Evolutionary conservation across 2,329 filamentous ascomycete species (phyloP), one percentile per base, ranked within the genome.

Genomic region (Xylariaceae sp.): DNA sequence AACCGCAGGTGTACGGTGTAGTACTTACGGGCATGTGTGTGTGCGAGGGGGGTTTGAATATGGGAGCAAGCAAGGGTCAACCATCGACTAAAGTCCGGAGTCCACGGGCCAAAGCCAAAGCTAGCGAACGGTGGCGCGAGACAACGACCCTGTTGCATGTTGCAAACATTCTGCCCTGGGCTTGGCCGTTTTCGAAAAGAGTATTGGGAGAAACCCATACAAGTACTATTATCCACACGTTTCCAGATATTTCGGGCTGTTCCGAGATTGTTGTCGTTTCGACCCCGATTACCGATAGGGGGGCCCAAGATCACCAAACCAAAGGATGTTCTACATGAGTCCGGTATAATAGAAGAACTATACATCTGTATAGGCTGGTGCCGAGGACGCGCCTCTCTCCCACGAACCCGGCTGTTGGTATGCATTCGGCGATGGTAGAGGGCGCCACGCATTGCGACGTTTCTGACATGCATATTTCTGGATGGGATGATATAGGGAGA

Each of bases 351-450:
- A 34, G 50, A 13, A n/a, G 23, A 13, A 15, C 7, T 34, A 13
- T 42, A 18, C n/a, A 15, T 51, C 10, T 3, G 15, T 30, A 39
- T 53, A 15, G 37, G 48, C n/a, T 45, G 42, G 42, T 30, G 15
- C 44, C 11, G 39, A 37, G n/a, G 11, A 15, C 10, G 13, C 34
- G 23, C 34, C 23, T 55, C 17, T 53, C 52, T 50, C 51, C 57
- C 58, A 55, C 13, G 59, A 61, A 58, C 61, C 61, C 11, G 57
- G 59, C 55, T 57, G 51, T 52, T 53, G 61, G 61, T 58, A 65
- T 57, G 55, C 53, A 49, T 58, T 60, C 61, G 52, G 53, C 44
- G 13, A 42, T 51, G 47, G 51, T 47, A 9, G 35, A 49, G 37
- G 42, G 50, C 18, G 18, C 39, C 34, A 58, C 51, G 56, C 62